Conservation (phyloP, 345 rosid species). For the Cardiospermum halicacabum region DNA sequence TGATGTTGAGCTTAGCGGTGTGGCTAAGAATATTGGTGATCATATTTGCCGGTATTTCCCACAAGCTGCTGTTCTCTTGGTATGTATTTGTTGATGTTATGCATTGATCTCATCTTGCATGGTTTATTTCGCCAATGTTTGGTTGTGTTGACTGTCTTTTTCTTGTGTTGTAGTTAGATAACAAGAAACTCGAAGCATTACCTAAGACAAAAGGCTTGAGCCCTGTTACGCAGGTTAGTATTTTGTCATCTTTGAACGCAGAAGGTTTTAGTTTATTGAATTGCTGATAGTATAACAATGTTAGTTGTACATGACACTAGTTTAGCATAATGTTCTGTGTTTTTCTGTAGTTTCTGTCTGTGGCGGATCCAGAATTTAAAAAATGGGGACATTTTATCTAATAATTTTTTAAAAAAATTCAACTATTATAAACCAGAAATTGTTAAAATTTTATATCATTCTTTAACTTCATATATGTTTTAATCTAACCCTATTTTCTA, state of each 20-base stretch:
- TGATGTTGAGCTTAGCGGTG: conserved; percentile 59
- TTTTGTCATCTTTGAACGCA: background rate
- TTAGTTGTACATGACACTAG: background rate
- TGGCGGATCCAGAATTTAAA: too few species aligned
- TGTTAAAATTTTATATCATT: too few species aligned
- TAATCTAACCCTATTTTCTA: too few species aligned
- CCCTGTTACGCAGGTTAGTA: conserved; percentile 81
- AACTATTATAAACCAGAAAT: too few species aligned
- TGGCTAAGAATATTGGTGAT: conserved; percentile 88
- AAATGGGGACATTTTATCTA: too few species aligned
- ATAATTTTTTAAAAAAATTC: too few species aligned
- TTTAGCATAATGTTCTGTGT: background rate
- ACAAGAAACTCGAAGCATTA: conserved; percentile 72
- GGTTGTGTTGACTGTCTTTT: background rate
- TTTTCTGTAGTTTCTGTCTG: too few species aligned
- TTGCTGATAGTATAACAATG: background rate
- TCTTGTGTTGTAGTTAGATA: conserved; percentile 59
- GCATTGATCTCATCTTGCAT: background rate
- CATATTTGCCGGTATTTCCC: conserved; percentile 86
- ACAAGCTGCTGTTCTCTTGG: conserved; percentile 73
- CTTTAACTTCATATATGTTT: too few species aligned
- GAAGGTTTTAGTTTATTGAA: background rate
- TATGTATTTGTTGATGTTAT: conserved; percentile 19
- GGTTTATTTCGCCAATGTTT: background rate
- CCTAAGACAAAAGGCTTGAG: conserved; percentile 56